Conservation (phyloP, 2,329 filamentous ascomycete genomes). For the Daldinia sp. region DNA sequence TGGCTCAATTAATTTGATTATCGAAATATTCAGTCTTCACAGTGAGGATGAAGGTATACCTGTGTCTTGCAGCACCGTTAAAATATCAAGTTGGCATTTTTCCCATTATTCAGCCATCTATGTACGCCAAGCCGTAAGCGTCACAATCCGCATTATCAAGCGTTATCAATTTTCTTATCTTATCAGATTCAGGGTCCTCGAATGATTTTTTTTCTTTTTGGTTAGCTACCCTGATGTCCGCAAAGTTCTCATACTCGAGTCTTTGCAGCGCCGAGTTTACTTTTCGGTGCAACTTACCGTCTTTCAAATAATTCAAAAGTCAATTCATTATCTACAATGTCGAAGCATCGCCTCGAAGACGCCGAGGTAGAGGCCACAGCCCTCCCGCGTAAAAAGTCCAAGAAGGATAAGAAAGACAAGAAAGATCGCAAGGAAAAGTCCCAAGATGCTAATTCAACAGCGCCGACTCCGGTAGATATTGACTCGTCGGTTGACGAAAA, state of each 20-base stretch:
- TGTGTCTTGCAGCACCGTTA: not conserved
- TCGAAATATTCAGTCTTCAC: too few species aligned
- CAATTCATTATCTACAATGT: conserved; percentile 43
- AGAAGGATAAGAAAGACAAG: conserved; percentile 54
- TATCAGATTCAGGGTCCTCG: conserved; percentile 25
- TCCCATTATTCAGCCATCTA: not conserved
- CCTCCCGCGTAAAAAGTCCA: conserved; percentile 56
- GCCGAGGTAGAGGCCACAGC: conserved; percentile 47
- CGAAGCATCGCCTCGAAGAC: conserved; percentile 51
- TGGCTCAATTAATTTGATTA: not conserved
- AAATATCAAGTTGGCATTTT: not conserved
- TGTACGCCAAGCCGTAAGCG: not conserved
- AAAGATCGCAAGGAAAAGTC: conserved; percentile 50
- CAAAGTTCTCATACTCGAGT: not conserved
- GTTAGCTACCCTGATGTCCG: not conserved
- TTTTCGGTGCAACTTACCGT: not conserved
- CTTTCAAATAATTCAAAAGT: not conserved
- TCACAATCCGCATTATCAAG: not conserved
- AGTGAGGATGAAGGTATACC: not conserved
- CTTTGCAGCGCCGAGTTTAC: not conserved
- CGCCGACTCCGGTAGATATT: conserved; percentile 39
- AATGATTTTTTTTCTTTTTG: conserved; percentile 27
- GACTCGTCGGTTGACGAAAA: conserved; percentile 51
- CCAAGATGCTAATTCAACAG: conserved; percentile 39
- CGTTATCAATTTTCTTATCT: conserved; percentile 21